Conservation (phyloP, 1,284 basidiomycete genomes). For the Boletus semigastroideus region DNA sequence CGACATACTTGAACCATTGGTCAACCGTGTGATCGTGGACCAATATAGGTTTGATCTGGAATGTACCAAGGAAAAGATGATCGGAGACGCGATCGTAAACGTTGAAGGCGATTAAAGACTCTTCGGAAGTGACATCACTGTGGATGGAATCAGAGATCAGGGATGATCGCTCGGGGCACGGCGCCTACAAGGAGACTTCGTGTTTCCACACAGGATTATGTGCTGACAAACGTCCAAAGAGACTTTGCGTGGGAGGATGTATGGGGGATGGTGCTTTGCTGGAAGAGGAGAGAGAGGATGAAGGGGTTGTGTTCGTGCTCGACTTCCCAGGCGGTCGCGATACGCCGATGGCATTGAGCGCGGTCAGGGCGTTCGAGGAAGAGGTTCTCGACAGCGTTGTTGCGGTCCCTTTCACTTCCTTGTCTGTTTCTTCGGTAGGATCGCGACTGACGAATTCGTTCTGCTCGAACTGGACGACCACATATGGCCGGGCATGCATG, state of each 20-base stretch:
- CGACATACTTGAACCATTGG: slow-evolving; percentile 91
- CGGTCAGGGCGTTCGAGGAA: slow-evolving; percentile 62
- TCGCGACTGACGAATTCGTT: slow-evolving; percentile 97
- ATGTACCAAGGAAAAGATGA: slow-evolving; percentile 88
- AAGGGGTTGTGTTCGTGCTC: slow-evolving; percentile 38
- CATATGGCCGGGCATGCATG: slow-evolving; percentile 79
- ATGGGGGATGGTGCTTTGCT: slow-evolving; percentile 32
- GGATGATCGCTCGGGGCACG: slow-evolving; percentile 10
- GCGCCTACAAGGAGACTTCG: slow-evolving; percentile 91
- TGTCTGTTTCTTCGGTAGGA: slow-evolving; percentile 83
- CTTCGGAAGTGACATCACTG: slow-evolving; percentile 94
- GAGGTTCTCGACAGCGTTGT: slow-evolving; percentile 57
- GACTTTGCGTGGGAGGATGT: slow-evolving; percentile 41
- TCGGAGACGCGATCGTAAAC: slow-evolving; percentile 91
- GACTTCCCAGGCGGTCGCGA: slow-evolving; percentile 41
- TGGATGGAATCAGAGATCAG: slow-evolving; percentile 17
- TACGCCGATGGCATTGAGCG: slow-evolving; percentile 67
- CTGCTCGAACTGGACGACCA: slow-evolving; percentile 98
- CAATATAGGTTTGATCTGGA: slow-evolving; percentile 89
- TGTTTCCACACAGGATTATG: slow-evolving; percentile 99
- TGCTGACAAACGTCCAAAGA: slow-evolving; percentile 66
- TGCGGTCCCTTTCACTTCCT: slow-evolving; percentile 81
- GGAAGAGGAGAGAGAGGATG: slow-evolving; percentile 41
- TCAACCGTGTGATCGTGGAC: slow-evolving; percentile 93
- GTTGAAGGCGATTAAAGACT: slow-evolving; percentile 84